These are phyloP conservation scores for Oryza glumipatula DNA, from an alignment of 176 grass and related monocot genomes.

Conservation along the genomic window DNA sequence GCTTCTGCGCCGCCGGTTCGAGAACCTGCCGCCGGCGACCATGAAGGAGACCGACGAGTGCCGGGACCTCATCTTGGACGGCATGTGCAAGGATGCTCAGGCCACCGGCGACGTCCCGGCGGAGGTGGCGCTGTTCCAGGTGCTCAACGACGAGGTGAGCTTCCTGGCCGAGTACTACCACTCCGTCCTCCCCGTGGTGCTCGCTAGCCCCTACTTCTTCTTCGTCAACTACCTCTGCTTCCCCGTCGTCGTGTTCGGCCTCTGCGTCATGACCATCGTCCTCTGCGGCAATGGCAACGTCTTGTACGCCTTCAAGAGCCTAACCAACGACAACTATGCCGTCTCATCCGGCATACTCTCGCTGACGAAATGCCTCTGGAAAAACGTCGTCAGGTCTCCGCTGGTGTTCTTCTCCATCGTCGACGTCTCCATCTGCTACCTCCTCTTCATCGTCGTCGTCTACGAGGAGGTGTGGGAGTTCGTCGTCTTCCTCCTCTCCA, in stretches of 20 bases:
- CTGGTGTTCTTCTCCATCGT: neutral
- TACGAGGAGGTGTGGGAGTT: constrained; percentile 36
- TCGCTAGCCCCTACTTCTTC: constrained; percentile 34
- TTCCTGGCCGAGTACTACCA: constrained; percentile 39
- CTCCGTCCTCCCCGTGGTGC: constrained; percentile 15
- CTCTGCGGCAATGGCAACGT: neutral
- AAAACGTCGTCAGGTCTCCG: neutral
- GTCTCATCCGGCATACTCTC: neutral
- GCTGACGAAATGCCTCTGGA: neutral
- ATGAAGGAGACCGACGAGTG: neutral
- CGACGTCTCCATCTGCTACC: neutral
- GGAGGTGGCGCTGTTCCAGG: constrained; percentile 3
- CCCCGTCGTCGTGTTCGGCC: neutral
- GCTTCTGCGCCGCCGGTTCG: neutral
- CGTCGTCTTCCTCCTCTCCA: constrained; percentile 11
- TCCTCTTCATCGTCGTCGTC: neutral
- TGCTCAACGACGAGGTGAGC: constrained; percentile 14
- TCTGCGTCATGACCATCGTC: neutral
- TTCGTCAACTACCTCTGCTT: neutral
- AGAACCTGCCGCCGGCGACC: neutral
- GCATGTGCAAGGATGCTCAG: neutral
- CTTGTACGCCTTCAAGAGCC: too few species aligned
- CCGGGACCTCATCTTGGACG: neutral
- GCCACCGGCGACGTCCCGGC: neutral
- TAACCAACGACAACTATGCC: neutral